Evolutionary conservation across 345 rosid genomes (phyloP), one percentile per base, ranked within the genome.

Genomic region (Gossypium arboreum): DNA sequence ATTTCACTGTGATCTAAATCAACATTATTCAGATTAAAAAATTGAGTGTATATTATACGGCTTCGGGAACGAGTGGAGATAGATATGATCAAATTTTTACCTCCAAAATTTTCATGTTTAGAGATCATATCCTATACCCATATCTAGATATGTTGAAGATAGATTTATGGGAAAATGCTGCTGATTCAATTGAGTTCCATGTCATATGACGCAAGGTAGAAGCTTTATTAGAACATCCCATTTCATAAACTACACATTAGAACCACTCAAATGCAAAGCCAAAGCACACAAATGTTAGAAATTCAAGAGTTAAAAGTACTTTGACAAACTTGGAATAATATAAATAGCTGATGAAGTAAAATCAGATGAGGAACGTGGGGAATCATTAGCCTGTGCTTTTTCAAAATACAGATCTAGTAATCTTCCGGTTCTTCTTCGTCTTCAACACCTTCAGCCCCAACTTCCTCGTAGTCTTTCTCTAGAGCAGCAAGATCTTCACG

Each of bases 401-500:
- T 11, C 25, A 43, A 29, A 61, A 61, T 29, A 7, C 13, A 7
- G 10, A 2, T 72, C 77, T 78, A 89, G 65, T 84, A 85, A 39
- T 87, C 94, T 39, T 86, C 94, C 22, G 70, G 90, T 59, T 79
- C 92, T 1, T 81, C 88, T 18, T 89, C 85, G 12, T 84, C 94
- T 1, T 80, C 89, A 25, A 15, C 85, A 13, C 89, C 94, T 34
- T 91, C 94, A 13, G 85, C 94, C 43, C 94, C 93, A 25, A 92
- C 94, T 81, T 92, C 97, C 87, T 90, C 94, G 0, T 90, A 91
- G 79, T 91, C 94, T 77, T 91, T 91, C 84, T 91, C 94, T 1
- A 91, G 92, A 55, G 97, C 92, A 65, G 97, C 93, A 48, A 92
- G 92, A 81, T 90, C 97, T 77, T 92, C 94, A 50, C 97, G 90